These are phyloP conservation scores for Styphnolobium japonicum DNA, from an alignment of 306 rosid genomes.

Conservation along the genomic window DNA sequence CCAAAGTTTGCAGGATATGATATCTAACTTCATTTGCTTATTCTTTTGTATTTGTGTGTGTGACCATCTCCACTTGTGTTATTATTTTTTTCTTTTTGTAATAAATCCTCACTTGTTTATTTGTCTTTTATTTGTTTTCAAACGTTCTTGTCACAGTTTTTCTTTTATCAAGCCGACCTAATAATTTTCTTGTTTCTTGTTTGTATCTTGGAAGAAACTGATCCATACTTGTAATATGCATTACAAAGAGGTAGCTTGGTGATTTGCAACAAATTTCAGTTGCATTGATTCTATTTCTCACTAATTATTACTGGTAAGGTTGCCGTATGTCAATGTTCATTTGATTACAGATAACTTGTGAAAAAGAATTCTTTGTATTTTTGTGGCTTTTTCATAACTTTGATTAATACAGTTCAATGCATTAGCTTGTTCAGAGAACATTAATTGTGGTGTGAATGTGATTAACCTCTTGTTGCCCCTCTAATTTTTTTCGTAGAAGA, in stretches of 20 bases:
- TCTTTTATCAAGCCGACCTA: background rate
- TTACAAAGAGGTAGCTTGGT: background rate
- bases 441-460: background rate
- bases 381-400: background rate
- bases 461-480: background rate
- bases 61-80: background rate
- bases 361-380: background rate
- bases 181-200: background rate
- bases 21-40: background rate
- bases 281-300: background rate
- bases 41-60: background rate
- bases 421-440: background rate
- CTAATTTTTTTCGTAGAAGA: background rate
- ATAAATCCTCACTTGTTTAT: background rate
- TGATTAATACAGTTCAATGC: background rate
- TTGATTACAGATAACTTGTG: background rate
- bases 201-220: background rate
- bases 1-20: background rate
- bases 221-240: background rate
- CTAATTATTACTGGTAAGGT: background rate
- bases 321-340: background rate
- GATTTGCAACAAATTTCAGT: background rate
- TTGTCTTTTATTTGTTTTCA: background rate
- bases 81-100: background rate
- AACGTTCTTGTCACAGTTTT: background rate